Base-by-base conservation (phyloP, 257 asterid genomes). In the Ilex aquifolium region DNA sequence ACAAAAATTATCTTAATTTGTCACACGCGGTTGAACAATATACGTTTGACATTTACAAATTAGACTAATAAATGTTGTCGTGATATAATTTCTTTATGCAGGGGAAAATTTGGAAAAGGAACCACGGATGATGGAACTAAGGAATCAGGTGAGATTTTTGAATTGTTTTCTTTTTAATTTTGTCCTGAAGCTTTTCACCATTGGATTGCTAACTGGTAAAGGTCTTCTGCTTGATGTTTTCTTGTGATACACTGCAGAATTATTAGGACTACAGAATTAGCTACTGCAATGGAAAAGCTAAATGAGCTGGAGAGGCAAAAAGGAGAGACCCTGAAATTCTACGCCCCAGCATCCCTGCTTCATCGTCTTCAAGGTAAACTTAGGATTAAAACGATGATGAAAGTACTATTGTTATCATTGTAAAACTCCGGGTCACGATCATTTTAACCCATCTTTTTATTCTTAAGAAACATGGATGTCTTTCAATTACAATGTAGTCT, bases 41-140 rank as follows among this genome's bases (percentile, higher is more conserved):
- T n/a, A n/a, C n/a, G n/a, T n/a, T 36, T 36, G 40, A 36, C 40
- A 36, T 36, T 3, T 36, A 36, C 40, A 36, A 36, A 7, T 3
- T 7, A 36, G 40, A 3, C 40, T 36, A 36, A 36, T 36, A 36
- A 36, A n/a, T n/a, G n/a, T n/a, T n/a, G n/a, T n/a, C n/a, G n/a
- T n/a, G n/a, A n/a, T n/a, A 3, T 36, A 36, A 36, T 36, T 36
- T 36, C 40, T 36, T 11, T 63, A 29, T 65, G 62, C 81, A 93
- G 99, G 94, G 71, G 88, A 78, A 31, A 93, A 87, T 82, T 85
- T 90, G 72, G 97, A 93, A 52, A 90, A 84, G 70, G 99, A 93
- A 60, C 95, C 95, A 32, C 82, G 79, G 44, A 85, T 93, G 56
- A 74, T 83, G 94, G 99, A 93, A 82, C 84, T 93, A 30, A 82